phyloP scores from a whole-genome alignment of 768 basidiomycete species.

The Lactarius indigo region DNA sequence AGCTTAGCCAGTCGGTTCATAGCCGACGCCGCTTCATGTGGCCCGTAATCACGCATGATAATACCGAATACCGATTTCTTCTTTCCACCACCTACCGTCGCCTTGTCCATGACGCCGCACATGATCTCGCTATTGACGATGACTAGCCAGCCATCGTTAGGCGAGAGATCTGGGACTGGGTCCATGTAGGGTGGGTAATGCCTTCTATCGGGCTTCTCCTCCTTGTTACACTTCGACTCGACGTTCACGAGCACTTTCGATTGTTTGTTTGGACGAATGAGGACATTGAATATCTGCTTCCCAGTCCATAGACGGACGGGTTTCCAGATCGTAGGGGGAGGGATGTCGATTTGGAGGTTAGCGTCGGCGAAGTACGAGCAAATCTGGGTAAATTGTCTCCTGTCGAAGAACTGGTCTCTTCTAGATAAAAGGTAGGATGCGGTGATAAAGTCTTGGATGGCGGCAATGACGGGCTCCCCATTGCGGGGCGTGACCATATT shows the following conservation, averaged over 20 bases:
- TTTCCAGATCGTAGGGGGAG: conserved; percentile 92
- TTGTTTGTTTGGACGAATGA: conserved; percentile 89
- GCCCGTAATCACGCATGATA: conserved; percentile 94
- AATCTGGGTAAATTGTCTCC: conserved; percentile 93
- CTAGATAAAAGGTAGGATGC: conserved; percentile 94
- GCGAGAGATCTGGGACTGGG: conserved; percentile 78
- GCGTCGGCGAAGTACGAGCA: conserved; percentile 94
- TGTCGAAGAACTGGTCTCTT: conserved; percentile 89
- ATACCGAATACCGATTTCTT: conserved; percentile 99
- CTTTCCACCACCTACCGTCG: conserved; percentile 95
- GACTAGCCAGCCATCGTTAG: conserved; percentile 97
- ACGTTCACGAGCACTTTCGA: conserved; percentile 89
- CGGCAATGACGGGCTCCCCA: conserved; percentile 98
- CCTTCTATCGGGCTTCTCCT: conserved; percentile 65
- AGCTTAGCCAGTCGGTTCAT: conserved; percentile 97
- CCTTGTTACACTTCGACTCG: conserved; percentile 92
- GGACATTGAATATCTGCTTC: conserved; percentile 96
- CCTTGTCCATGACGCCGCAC: conserved; percentile 99
- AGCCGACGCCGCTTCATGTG: conserved; percentile 88
- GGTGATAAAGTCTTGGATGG: conserved; percentile 99
- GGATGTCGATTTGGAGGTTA: conserved; percentile 88
- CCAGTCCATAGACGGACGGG: conserved; percentile 95
- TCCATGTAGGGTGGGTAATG: conserved; percentile 59
- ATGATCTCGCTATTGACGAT: conserved; percentile 98
- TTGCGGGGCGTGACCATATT: conserved; percentile 98